Evolutionary conservation across 768 basidiomycete species (phyloP), one percentile per base, ranked within the genome.

Genomic region (Phaffia tasmanica): DNA sequence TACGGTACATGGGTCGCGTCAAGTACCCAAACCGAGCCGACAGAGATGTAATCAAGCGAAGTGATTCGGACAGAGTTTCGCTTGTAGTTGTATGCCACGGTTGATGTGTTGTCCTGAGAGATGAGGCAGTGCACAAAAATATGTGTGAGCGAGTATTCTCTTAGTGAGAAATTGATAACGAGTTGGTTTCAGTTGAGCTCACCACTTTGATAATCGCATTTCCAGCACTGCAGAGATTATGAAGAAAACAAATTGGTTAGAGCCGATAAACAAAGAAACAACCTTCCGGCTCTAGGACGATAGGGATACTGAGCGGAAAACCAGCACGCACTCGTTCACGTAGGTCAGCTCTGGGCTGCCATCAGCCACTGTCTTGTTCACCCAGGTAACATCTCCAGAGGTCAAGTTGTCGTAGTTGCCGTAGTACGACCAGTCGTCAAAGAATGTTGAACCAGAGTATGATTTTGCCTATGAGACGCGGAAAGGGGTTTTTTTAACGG

Each of bases 1-100:
- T 80, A 83, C 11, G 83, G 84, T 32, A 74, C 57, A 64, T 78
- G 77, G 7, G 75, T 55, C 0, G 74, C 72, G 73, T 87, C 84
- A 47, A 82, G 80, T 21, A 83, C 78, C 83, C 83, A 86, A 42
- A 87, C 74, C 68, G 82, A 80, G 73, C 85, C 86, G 4, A 86
- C 77, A 3, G 11, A 76, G 71, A 79, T 86, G 61, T 79, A 74
- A 62, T 85, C 83, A 47, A 81, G 80, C 21, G 81, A 80, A 6
- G 83, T 74, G 57, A 88, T 83, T n/a, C 85, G 80, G 14, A 88
- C 82, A 0, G 83, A 81, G 72, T 86, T 85, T 69, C 87, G 80
- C 72, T 86, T 86, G 50, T 83, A 69, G 69, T 81, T 80, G 29
- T 74, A 75, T 19, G 78, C 66, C 19, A 75, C 69, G 16, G 59